Evolutionary conservation across 345 rosid species (phyloP).

Genomic region (Anacardium occidentale): DNA sequence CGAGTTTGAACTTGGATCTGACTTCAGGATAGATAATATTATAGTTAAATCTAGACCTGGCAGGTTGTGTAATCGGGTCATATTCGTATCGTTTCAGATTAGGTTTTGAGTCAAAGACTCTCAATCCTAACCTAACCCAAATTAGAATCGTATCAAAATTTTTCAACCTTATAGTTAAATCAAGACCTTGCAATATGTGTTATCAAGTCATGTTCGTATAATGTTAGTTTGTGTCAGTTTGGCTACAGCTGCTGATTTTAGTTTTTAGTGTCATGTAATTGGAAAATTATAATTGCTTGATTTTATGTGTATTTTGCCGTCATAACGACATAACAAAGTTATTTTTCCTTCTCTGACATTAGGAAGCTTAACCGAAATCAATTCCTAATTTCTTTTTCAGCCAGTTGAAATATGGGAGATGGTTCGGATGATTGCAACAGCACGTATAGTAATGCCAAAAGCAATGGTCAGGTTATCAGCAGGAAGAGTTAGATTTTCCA

Average conservation of each 20-base stretch:
- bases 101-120: too few species aligned
- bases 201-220: too few species aligned
- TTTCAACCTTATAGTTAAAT: too few species aligned
- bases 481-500: slow-evolving; percentile 91
- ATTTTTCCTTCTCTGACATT: not conserved
- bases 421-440: slow-evolving; percentile 91
- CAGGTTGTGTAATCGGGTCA: too few species aligned
- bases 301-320: not conserved
- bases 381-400: slow-evolving; percentile 35
- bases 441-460: slow-evolving; percentile 95
- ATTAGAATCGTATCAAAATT: too few species aligned
- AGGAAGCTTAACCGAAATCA: slow-evolving; percentile 2
- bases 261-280: not conserved
- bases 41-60: too few species aligned
- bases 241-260: not conserved
- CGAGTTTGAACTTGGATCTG: not conserved
- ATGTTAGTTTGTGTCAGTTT: too few species aligned
- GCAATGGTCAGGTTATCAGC: slow-evolving; percentile 96
- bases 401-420: slow-evolving; percentile 99
- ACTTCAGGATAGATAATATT: not conserved
- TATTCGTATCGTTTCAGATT: too few species aligned
- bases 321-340: not conserved
- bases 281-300: not conserved
- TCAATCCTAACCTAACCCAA: too few species aligned
- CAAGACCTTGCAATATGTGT: too few species aligned